phyloP scores from a whole-genome alignment of 371 early-diverging fungal species.

The Sporodiniella umbellata region DNA sequence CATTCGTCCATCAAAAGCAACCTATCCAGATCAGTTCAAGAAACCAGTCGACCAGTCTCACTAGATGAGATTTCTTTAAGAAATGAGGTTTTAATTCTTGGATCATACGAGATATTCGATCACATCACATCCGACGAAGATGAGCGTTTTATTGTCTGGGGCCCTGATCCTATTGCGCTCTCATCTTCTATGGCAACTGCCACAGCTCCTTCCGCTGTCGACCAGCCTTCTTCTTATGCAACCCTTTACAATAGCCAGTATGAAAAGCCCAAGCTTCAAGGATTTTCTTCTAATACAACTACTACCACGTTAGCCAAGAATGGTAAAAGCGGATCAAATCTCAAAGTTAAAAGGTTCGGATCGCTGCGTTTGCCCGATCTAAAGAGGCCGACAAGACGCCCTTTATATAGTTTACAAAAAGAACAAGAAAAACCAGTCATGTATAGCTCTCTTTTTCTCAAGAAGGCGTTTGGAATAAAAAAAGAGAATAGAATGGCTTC shows the following conservation, averaged over 20 bases:
- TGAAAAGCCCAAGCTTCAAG: conserved; percentile 19
- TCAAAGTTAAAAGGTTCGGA: background rate
- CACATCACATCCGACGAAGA: conserved; percentile 49
- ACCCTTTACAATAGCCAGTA: conserved; percentile 18
- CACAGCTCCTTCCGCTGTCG: conserved; percentile 5
- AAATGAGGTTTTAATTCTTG: conserved; percentile 6
- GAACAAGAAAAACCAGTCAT: background rate
- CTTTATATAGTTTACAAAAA: background rate
- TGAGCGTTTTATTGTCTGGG: conserved; percentile 58
- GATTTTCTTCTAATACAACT: conserved; percentile 39
- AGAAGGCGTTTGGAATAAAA: conserved; percentile 23
- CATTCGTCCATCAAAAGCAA: conserved; percentile 7
- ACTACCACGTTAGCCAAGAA: conserved; percentile 14
- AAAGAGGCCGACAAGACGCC: background rate
- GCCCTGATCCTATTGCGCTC: conserved; percentile 36
- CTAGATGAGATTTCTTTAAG: conserved; percentile 8
- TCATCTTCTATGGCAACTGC: conserved; percentile 38
- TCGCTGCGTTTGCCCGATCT: background rate
- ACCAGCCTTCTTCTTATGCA: conserved; percentile 21
- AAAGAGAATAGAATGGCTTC: conserved; percentile 6
- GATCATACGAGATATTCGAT: conserved; percentile 50
- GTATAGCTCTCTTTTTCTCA: conserved; percentile 15
- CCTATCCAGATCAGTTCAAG: background rate
- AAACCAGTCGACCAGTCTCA: background rate
- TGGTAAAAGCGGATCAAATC: conserved; percentile 9